Evolutionary conservation across 2,329 filamentous ascomycete species (phyloP).

Genomic region (Claviceps cyperi): DNA sequence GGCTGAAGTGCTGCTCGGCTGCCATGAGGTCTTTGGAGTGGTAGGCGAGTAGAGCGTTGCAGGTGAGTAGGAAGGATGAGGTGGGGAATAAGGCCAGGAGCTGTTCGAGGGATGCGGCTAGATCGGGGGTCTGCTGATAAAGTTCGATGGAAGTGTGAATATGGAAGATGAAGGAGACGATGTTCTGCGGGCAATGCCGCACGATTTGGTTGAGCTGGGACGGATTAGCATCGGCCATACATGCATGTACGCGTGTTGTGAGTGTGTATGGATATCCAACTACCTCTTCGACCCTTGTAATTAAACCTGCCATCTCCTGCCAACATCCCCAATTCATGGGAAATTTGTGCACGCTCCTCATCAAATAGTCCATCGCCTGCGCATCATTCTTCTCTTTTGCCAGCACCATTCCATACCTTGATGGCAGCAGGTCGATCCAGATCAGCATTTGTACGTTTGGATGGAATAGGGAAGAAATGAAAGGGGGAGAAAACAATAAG

Average conservation of each 20-base stretch:
- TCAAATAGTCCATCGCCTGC: slow-evolving; percentile 71
- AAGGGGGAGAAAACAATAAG: not conserved
- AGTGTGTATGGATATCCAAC: slow-evolving; percentile 5
- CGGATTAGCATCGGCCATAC: not conserved
- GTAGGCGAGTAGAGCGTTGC: slow-evolving; percentile 76
- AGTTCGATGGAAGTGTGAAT: slow-evolving; percentile 83
- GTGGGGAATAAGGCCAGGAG: slow-evolving; percentile 73
- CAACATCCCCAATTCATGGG: slow-evolving; percentile 97
- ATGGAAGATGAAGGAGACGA: slow-evolving; percentile 89
- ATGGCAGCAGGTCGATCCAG: not conserved
- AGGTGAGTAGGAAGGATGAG: slow-evolving; percentile 81
- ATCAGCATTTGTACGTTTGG: not conserved
- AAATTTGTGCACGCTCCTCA: slow-evolving; percentile 75
- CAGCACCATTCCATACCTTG: slow-evolving; percentile 72
- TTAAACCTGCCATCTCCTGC: slow-evolving; percentile 75
- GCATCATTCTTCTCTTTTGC: slow-evolving; percentile 83
- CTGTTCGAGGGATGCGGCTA: slow-evolving; percentile 62
- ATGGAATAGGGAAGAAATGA: not conserved
- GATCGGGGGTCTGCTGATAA: slow-evolving; percentile 66
- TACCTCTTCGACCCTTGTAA: slow-evolving; percentile 70
- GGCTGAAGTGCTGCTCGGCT: slow-evolving; percentile 56
- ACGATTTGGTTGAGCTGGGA: slow-evolving; percentile 55
- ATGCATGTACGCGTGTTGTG: not conserved
- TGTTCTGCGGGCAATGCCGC: slow-evolving; percentile 67
- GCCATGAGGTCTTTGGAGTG: slow-evolving; percentile 71